Evolutionary conservation across 2,329 filamentous ascomycete species (phyloP), one percentile per base, ranked within the genome.

Genomic region (Aureobasidium sp.): DNA sequence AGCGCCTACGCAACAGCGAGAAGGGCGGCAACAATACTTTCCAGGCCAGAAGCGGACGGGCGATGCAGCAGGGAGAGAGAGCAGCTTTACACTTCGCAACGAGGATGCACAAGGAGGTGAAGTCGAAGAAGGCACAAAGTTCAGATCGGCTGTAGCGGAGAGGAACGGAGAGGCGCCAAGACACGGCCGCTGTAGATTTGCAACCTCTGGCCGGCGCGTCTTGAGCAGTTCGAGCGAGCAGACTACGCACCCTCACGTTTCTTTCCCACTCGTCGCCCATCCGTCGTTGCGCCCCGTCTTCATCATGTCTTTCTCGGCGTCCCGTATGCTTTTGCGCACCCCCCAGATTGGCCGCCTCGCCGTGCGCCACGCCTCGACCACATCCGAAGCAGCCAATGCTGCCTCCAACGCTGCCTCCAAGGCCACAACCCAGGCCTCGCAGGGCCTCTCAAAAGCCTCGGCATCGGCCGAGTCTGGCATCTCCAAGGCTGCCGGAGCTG

Each of bases 381-480:
- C 78, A 39, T 73, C 78, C 67, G 76, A 79, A 70, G 76, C 75
- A 67, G 73, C 78, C 66, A 72, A 72, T 55, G 74, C 75, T 29
- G 78, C 75, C 52, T 72, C 71, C 57, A 72, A 72, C 56, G 74
- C 75, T 27, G 78, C 76, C 51, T 72, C 71, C 57, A 74, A 74
- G 64, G 73, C 71, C 34, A 66, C 69, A 57, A 74, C 81, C 70
- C 91, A 91, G 82, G 91, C 91, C 63, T 83, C 87, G 67, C 83
- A 96, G 78, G 91, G 91, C 67, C 84, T 97, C 61, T 90, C 89
- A 70, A 86, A 87, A 73, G 92, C 94, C 71, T 82, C 87, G 67
- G 87, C 88, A 70, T 86, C 90, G 60, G 92, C 91, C 69, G 90
- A 90, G 62, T 87, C 89, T 65, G 89, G 87, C 65, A 81, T 95